phyloP scores from a whole-genome alignment of 2,329 filamentous ascomycete species.

The Diaporthe sp. region DNA sequence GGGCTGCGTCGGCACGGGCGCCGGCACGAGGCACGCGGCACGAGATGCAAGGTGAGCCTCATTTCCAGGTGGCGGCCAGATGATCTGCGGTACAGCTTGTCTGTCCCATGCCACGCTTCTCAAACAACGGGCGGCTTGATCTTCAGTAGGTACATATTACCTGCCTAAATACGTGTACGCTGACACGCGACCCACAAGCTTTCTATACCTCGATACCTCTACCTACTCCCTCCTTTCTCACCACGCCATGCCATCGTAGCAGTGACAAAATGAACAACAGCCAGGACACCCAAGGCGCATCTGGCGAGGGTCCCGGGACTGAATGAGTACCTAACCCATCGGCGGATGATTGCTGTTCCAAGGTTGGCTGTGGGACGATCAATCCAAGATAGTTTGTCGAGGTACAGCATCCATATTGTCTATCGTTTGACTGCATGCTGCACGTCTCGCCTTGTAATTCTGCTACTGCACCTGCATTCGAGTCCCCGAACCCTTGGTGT shows the following conservation, averaged over 20 bases:
- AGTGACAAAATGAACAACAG: background rate
- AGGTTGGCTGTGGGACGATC: background rate
- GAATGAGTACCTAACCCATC: background rate
- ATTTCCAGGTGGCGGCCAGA: slow-evolving; percentile 15
- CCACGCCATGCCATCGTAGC: background rate
- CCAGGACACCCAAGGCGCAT: background rate
- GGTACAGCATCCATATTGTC: background rate
- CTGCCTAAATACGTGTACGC: background rate
- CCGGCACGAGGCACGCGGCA: background rate
- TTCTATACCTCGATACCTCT: no score
- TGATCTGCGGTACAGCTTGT: slow-evolving; percentile 28
- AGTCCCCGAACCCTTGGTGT: slow-evolving; percentile 9
- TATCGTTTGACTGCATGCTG: slow-evolving; percentile 22
- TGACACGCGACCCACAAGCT: background rate
- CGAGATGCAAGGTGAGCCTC: slow-evolving; percentile 21
- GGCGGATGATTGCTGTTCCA: slow-evolving; percentile 12
- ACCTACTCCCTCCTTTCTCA: background rate
- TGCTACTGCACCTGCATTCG: background rate
- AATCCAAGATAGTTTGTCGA: background rate
- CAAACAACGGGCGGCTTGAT: slow-evolving; percentile 26
- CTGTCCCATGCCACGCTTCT: slow-evolving; percentile 19
- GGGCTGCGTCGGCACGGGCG: background rate
- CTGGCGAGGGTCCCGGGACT: background rate
- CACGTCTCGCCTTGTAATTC: slow-evolving; percentile 30
- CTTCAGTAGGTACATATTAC: background rate